Evolutionary conservation across 1,284 basidiomycete genomes (phyloP), one percentile per base, ranked within the genome.

Genomic region (Porogramme epimiltina): DNA sequence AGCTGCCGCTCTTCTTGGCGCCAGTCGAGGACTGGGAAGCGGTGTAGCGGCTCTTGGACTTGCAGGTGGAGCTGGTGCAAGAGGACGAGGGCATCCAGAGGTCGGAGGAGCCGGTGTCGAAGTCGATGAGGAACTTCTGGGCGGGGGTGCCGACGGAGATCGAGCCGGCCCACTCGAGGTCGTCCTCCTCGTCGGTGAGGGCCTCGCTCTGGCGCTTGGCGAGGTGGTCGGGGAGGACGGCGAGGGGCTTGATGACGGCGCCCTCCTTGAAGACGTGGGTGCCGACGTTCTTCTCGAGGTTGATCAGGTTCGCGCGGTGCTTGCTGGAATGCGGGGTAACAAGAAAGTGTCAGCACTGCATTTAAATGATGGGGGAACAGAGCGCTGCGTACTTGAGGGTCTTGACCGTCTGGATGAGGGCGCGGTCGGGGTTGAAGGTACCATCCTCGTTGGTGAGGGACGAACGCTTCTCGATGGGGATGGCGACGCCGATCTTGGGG

Each of bases 71-170:
- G 51, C 54, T 58, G 25, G 55, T 61, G 55, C 78, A 81, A 24
- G 58, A 52, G 25, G 60, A 45, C 15, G 64, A 68, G 13, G 78
- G 78, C 26, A 79, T 66, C 59, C 80, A 69, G 15, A 74, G 59
- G 47, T 60, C 55, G 34, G 56, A 54, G 13, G 58, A 62, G 42
- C 52, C 56, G 40, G 57, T 63, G 56, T 55, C 63, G 59, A 66
- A 47, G 61, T 70, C 63, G 51, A 67, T 51, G 28, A 58, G 42
- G 50, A 62, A 61, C 42, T 51, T 51, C 50, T 60, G 54, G 40
- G 60, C 45, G n/a, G 67, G 68, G 37, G 64, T 67, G 46, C 69
- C 69, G 42, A 69, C 63, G 37, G 57, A 59, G 51, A 69, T 65
- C 28, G 55, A 52, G 37, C 68, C 67, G 34, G 62, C 63, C 67